A percentile compares a stretch with the other conserved stretches of the same genome.
Evolutionary conservation across 2,329 filamentous ascomycete genomes (phyloP).

Genomic region (Nannizzia gypsea): DNA sequence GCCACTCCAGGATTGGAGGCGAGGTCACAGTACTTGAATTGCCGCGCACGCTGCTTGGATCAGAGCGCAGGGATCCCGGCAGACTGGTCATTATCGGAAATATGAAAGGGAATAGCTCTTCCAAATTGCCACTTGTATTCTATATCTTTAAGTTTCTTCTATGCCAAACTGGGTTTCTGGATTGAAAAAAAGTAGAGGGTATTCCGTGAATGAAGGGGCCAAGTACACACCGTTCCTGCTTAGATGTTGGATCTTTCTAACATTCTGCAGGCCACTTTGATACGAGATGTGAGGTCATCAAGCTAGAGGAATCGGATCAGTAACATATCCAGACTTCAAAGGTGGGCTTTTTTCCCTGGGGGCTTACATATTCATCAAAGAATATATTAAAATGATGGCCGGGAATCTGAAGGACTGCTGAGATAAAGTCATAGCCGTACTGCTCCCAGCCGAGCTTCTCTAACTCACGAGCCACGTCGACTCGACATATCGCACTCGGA

Average conservation of each 20-base stretch:
- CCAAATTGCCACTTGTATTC: conserved; percentile 1
- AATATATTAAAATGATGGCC: conserved; percentile 18
- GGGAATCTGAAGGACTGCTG: conserved; percentile 12
- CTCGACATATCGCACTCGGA: conserved; percentile 9
- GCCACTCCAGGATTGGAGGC: neutral
- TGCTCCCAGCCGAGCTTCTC: conserved; percentile 16
- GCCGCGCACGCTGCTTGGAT: neutral
- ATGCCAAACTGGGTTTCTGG: neutral
- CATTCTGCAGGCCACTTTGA: conserved; percentile 14
- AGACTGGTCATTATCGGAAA: neutral
- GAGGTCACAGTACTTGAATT: neutral
- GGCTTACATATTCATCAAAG: conserved; percentile 13
- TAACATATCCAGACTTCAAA: neutral
- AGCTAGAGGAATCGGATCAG: conserved; percentile 7
- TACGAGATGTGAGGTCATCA: conserved; percentile 11
- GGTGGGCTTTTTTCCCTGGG: neutral
- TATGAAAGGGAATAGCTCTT: neutral
- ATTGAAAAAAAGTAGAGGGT: neutral
- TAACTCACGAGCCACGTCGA: conserved; percentile 13
- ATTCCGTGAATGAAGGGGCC: neutral
- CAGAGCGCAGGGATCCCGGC: neutral
- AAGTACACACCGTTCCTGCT: neutral
- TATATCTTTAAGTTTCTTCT: conserved; percentile 1
- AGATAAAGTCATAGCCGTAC: conserved; percentile 13
- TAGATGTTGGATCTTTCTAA: conserved; percentile 11